Base-by-base conservation (phyloP, 2,329 filamentous ascomycete genomes). In the Sporothrix sp. region DNA sequence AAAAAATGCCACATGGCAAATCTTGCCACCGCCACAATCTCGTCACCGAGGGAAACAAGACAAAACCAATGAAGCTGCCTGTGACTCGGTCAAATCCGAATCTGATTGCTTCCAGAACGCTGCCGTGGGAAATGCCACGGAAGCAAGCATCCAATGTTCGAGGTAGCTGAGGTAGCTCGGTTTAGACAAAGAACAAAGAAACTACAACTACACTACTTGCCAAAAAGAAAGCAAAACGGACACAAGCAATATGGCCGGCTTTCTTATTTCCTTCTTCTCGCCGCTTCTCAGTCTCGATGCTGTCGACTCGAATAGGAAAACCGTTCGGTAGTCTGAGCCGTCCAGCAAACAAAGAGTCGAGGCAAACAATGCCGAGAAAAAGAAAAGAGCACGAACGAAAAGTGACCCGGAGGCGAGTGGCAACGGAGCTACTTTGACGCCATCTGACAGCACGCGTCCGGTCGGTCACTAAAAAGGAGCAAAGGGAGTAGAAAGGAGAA, bases 61-160 rank as follows among this genome's bases (percentile, higher is more conserved):
- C 46, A 48, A n/a, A 45, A 18, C 28, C 20, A 20, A 45, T 2
- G 18, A 7, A 30, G 28, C 9, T 8, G 37, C 21, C 33, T 16
- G 28, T 40, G 38, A 23, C 38, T 44, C 42, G 42, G 28, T 44
- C 40, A 44, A 44, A n/a, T 14, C 38, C 38, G 38, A 40, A n/a
- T n/a, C n/a, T n/a, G n/a, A n/a, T n/a, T n/a, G n/a, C n/a, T n/a
- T n/a, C n/a, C n/a, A n/a, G n/a, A n/a, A n/a, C n/a, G n/a, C n/a
- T n/a, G n/a, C n/a, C n/a, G n/a, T n/a, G n/a, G n/a, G n/a, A 30
- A 42, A 25, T 7, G 7, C 9, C 28, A 27, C n/a, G 25, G 39
- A 30, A 16, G 14, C 6, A 27, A 13, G 11, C 38, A 40, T 40
- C 38, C 38, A 43, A 20, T 28, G n/a, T 10, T n/a, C 13, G 16